Base-by-base conservation (phyloP, 306 rosid species). In the Vigna angularis region DNA sequence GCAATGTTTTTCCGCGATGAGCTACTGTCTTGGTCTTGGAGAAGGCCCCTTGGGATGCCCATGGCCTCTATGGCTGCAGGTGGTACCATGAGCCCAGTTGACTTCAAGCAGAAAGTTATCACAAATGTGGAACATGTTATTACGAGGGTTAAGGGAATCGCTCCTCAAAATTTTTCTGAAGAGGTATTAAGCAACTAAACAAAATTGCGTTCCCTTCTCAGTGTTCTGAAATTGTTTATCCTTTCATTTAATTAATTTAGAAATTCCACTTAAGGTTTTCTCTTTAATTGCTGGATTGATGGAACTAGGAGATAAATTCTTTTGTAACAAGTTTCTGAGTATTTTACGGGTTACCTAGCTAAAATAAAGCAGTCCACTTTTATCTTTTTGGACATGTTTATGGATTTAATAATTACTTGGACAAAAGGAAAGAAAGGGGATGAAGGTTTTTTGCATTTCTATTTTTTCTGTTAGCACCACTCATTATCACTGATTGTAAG, bases 1-100 rank as follows among this genome's bases (percentile, higher is more conserved):
- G 99, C 99, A 14, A 96, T 96, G 99, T 96, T 96, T 79, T 96
- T 96, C 91, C 98, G 99, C 2, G 99, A 96, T 83, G 99, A 96
- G 84, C 89, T 96, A 47, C 86, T 96, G 73, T 96, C 99, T 45
- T 96, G 97, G 98, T 96, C 99, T 74, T 96, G 99, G 99, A 91
- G 99, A 88, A 91, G 98, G 86, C 98, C 98, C 22, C 90, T 90
- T 10, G 99, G 99, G 85, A 88, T 91, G 94, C 94, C 98, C 75
- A 81, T 91, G 80, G 91, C 90, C 61, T 86, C 97, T 24, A 81
- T 92, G 75, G 85, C 93, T 68, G 96, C 94, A 48, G 98, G 96
- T 50, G 85, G 97, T 44, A 80, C 91, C 38, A 87, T 91, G 89
- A 96, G 85, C 78, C 93, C 98, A 15, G 52, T 79, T 72, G 99